Base-by-base conservation (phyloP, 2,329 filamentous ascomycete genomes). In the Colletotrichum spinosum region DNA sequence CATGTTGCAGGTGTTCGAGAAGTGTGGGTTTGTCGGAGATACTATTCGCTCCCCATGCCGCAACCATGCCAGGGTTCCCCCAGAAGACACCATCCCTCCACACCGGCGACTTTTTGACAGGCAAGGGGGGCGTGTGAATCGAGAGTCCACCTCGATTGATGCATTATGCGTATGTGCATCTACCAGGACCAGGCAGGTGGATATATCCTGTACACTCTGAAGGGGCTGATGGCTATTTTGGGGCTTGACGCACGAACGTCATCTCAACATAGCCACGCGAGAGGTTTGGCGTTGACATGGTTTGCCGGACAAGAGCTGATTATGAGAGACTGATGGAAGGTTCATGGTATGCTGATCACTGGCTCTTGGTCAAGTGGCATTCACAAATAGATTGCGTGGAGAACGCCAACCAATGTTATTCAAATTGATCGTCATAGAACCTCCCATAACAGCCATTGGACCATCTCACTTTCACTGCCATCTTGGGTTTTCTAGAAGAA, bases 161-260 rank as follows among this genome's bases (percentile, higher is more conserved):
- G 2, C 25, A 59, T 59, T 44, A n/a, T 41, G 48, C 10, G 25
- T 59, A 59, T 44, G n/a, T 52, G 46, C 38, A 59, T 59, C 25
- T 25, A 25, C 25, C 3, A 25, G 25, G 44, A 15, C 35, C 7
- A 5, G 3, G 15, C 8, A 4, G 12, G n/a, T 12, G 38, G 15
- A 8, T 17, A n/a, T 9, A n/a, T 9, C 12, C 11, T 8, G 48
- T 42, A n/a, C 3, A n/a, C 11, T 25, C 25, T 25, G 25, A 25
- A 25, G 25, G 25, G 25, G n/a, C 8, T 6, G 48, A 13, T 51
- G 8, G 12, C 44, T 34, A 37, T 52, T 38, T 52, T 42, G 4
- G 25, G 25, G 25, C 25, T 25, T 15, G 54, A 25, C 39, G 11
- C 10, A 17, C 37, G 33, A 8, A 8, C 6, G 8, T 59, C 2